Conservation (phyloP, 371 early-diverging fungal species). For the Encephalitozoon cuniculi region DNA sequence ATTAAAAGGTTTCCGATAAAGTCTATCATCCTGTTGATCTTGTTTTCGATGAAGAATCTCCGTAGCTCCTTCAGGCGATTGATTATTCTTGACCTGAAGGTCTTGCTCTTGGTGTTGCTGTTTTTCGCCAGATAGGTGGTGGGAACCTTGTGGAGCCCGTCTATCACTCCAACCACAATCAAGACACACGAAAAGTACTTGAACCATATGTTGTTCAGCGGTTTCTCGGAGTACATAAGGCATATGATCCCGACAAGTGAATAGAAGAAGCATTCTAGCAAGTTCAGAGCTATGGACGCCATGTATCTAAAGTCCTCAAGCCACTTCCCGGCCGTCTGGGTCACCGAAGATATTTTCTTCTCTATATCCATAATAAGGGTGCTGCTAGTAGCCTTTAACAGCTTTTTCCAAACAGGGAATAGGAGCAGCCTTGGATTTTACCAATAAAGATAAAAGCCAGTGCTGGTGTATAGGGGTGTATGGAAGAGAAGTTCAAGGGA, state of each 20-base stretch:
- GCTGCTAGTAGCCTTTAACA: background rate
- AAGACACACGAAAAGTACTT: background rate
- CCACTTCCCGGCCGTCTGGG: background rate
- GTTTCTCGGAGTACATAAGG: background rate
- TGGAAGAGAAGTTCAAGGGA: background rate
- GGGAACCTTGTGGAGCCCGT: constrained; percentile 6
- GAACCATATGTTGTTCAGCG: background rate
- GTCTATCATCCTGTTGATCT: background rate
- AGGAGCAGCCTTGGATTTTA: background rate
- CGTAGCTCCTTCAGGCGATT: background rate
- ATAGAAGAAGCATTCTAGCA: background rate
- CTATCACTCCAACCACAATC: background rate
- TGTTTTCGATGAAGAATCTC: background rate
- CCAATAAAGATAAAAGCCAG: background rate
- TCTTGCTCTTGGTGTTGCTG: background rate
- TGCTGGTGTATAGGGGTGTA: background rate
- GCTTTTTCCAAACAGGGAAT: background rate
- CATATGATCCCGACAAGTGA: background rate
- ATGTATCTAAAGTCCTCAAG: background rate
- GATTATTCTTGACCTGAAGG: background rate
- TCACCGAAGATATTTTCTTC: background rate
- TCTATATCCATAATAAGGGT: constrained; percentile 8
- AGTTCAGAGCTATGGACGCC: background rate
- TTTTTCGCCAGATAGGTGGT: background rate
- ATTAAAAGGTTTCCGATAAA: background rate